Evolutionary conservation across 106 monocot species (phyloP).

Genomic region (Allium fistulosum): DNA sequence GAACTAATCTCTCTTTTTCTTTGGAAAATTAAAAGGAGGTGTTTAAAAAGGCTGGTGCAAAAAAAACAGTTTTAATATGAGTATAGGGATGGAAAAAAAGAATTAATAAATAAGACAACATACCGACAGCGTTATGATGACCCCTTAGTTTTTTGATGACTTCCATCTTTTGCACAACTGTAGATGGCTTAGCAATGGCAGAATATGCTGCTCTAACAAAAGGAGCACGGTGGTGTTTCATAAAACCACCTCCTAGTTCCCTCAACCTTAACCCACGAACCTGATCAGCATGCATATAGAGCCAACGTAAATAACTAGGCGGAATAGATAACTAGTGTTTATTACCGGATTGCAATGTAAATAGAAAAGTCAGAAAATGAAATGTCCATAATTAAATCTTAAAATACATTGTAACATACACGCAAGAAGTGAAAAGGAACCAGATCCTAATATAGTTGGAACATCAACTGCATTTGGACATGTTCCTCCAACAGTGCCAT

Average conservation of each 20-base stretch:
- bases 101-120: slow-evolving; percentile 42
- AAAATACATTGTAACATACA: too few species aligned
- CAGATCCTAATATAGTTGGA: slow-evolving; percentile 85
- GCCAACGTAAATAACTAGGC: slow-evolving; percentile 93
- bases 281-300: too few species aligned
- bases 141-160: slow-evolving; percentile 84
- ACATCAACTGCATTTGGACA: slow-evolving; percentile 81
- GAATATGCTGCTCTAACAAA: slow-evolving; percentile 90
- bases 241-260: too few species aligned
- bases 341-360: slow-evolving; percentile 8
- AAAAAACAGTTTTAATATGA: neutral
- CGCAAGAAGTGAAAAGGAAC: too few species aligned
- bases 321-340: slow-evolving; percentile 51
- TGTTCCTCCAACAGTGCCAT: slow-evolving; percentile 29
- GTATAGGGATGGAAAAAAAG: neutral
- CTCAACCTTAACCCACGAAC: too few species aligned
- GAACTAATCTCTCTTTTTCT: too few species aligned
- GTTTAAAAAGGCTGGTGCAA: neutral
- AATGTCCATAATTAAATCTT: slow-evolving; percentile 37
- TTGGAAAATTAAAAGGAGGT: neutral
- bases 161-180: too few species aligned
- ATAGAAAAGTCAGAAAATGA: slow-evolving; percentile 1
- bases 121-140: slow-evolving; percentile 95
- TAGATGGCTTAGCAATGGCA: slow-evolving; percentile 94
- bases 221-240: slow-evolving; percentile 80